Evolutionary conservation across 1,284 basidiomycete species (phyloP), one percentile per base, ranked within the genome.

Genomic region (Heimioporus punctisporus): DNA sequence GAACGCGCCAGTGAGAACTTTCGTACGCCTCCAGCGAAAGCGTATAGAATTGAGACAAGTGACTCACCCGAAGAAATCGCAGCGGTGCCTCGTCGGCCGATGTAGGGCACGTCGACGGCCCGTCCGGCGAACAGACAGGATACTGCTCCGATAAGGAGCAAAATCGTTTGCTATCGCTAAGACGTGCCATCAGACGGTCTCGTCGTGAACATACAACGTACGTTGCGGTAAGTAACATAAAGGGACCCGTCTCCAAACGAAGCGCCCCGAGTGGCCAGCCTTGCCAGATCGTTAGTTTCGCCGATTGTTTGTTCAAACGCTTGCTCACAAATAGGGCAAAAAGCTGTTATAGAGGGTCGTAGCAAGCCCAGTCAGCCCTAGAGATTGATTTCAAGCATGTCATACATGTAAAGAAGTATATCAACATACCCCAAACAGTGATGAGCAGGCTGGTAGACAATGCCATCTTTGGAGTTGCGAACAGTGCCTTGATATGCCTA

Each of bases 11-110:
- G 88, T 89, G 56, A 88, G 74, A 56, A 74, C 81, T 85, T 64
- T 58, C 55, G 64, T 65, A 9, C 30, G 30, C 30, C 9, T 14
- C 8, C 9, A 31, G 14, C 30, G 30, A 57, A 66, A 59, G 44
- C 40, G 49, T 54, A 48, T 10, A 48, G 39, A 25, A 7, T 24
- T 21, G 23, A 15, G 3, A 5, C 15, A 48, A 12, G 7, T 6
- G 14, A 61, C 70, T 70, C 50, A 73, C 83, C 70, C 51, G 84
- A 79, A 43, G 78, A 80, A 46, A 83, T 70, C 0, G 81, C 75
- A 28, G 92, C 75, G 19, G 84, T 84, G 42, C 87, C 85, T 49
- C 76, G 78, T 40, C 88, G 78, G 19, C 90, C 90, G 26, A 89
- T 59, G 54, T 73, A 66, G 1, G 82, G 85, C n/a, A 82, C 59